Base-by-base conservation (phyloP, 1,284 basidiomycete genomes). In the Clitocybe nebularis region DNA sequence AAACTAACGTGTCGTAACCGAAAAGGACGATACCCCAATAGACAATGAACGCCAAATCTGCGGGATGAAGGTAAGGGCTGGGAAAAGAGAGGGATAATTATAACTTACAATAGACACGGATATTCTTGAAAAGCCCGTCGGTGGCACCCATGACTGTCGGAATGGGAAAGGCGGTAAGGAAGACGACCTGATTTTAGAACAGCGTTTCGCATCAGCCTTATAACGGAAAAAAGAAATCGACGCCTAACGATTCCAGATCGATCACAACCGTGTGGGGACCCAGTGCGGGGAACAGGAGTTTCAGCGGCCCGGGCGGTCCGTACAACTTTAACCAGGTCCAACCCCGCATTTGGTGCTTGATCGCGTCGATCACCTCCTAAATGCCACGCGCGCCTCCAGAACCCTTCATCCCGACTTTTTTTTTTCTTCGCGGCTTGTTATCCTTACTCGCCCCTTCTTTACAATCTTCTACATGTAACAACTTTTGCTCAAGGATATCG, bases 21-120 rank as follows among this genome's bases (percentile, higher is more conserved):
- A 89, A 89, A 11, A 89, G 66, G 30, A 89, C 69, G 53, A 89
- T 87, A 10, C 86, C 86, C 77, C 84, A 81, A 59, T 87, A 89
- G 1, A 74, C 81, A 43, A 85, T 67, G 53, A 83, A 78, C 7
- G 84, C 84, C 45, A 87, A 66, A 72, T 80, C 80, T 82, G 47
- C 17, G 26, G 8, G 19, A 20, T 24, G 10, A 32, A 28, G 11
- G 21, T 29, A 33, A 39, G 30, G 17, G 11, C 35, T 13, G 5
- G 25, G 24, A 37, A 13, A 3, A 19, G 16, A 20, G 33, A 6
- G 6, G 10, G 6, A 19, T 11, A 16, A 26, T 36, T n/a, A 17
- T 28, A 13, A 42, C 75, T 46, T 44, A 79, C 79, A 79, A 45
- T 81, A 81, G 3, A 80, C 79, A 11, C 79, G 66, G 38, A 74